Percentiles rank a stretch among this genome's conserved stretches.
Conservation (phyloP, 192 early-diverging fungal species). For the Coemansia sp. region DNA sequence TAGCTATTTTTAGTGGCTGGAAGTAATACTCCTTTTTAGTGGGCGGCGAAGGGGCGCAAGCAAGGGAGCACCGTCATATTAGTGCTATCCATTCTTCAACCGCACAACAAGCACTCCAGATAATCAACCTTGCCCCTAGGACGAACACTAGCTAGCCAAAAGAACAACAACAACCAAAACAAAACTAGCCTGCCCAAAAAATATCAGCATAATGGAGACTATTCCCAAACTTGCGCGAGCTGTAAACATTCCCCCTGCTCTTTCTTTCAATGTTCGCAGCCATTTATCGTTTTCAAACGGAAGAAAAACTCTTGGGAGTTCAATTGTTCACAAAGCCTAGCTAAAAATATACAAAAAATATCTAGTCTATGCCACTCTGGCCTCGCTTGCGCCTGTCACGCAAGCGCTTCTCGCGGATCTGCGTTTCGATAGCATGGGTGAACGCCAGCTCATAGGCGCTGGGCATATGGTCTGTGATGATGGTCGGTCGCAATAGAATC, state of each 20-base stretch:
- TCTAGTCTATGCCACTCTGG: slow-evolving; percentile 12
- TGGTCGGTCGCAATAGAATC: slow-evolving; percentile 41
- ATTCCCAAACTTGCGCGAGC: background rate
- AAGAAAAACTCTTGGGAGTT: no score
- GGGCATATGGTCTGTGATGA: slow-evolving; percentile 53
- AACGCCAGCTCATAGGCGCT: slow-evolving; percentile 53
- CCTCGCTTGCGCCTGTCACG: slow-evolving; percentile 20
- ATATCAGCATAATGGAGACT: background rate
- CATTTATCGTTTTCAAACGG: no score
- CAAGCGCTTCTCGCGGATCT: slow-evolving; percentile 44
- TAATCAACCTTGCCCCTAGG: background rate
- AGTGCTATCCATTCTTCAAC: background rate
- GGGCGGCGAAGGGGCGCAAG: background rate
- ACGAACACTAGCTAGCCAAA: background rate
- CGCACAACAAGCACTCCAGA: background rate
- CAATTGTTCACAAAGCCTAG: no score
- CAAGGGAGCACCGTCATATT: background rate
- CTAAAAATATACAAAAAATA: background rate
- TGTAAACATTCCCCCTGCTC: background rate
- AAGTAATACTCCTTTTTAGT: background rate
- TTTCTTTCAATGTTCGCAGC: background rate
- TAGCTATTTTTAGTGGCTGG: background rate
- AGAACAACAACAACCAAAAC: background rate
- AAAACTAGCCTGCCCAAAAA: background rate
- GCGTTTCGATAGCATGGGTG: slow-evolving; percentile 46